Base-by-base conservation (phyloP, 2,329 filamentous ascomycete species). In the Trichoderma breve region DNA sequence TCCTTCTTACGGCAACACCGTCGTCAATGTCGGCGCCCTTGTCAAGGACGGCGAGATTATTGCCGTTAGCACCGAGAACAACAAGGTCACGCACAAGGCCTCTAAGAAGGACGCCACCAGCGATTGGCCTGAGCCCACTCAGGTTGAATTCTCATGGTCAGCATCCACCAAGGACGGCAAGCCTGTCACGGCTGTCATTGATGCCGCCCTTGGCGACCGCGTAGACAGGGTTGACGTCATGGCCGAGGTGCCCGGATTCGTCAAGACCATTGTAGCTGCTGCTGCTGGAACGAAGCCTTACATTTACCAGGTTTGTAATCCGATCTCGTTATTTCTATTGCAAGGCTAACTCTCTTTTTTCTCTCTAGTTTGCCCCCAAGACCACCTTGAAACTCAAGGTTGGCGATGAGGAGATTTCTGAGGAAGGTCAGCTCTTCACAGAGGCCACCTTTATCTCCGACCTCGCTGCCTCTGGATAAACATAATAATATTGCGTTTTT, bases 361-460 rank as follows among this genome's bases (percentile, higher is more conserved):
- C 3, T 18, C 6, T 24, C 21, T 51, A 97, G 92, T 98, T 91
- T 82, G 87, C 86, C 21, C 92, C 93, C 43, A 86, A 87, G 75
- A 81, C 93, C 71, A 89, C 88, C 18, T 84, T 99, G 76, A 95
- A 96, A 86, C 78, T 99, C 76, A 96, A 95, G 83, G 87, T 95
- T 74, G 94, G 93, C 63, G 94, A 94, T 72, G 87, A 93, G 77
- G 92, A 95, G 77, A 88, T 90, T 73, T 85, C 87, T 21, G 95
- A 98, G 82, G 86, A 94, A 79, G 96, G 96, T 62, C 85, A 83
- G 61, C 83, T 97, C 70, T 97, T 97, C 83, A 90, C 89, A 71
- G 96, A 99, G 84, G 94, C 96, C 3, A 98, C 95, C n/a, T 99
- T 98, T 84, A 97, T 99, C 83, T 94, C 92, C 67, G 91, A 84